Evolutionary conservation across 495 filamentous ascomycete species (phyloP).

Genomic region (Hyaloscypha variabilis): DNA sequence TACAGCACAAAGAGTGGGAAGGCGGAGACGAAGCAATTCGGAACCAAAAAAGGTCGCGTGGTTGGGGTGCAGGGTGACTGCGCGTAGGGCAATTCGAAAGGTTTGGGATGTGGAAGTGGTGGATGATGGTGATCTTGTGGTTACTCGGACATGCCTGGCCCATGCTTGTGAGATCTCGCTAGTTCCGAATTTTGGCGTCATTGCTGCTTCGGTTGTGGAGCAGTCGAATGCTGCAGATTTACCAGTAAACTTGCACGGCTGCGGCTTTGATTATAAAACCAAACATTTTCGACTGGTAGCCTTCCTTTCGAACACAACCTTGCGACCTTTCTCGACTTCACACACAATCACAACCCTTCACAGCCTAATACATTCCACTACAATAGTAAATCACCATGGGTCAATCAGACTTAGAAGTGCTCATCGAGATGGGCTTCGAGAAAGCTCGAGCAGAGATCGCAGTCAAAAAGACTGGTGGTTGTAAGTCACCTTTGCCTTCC

Average conservation of each 20-base stretch:
- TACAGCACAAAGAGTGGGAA: background rate
- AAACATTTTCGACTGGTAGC: background rate
- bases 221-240: background rate
- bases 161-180: background rate
- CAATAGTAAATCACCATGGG: background rate
- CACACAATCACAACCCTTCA: too few relatives aligned
- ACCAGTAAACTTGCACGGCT: background rate
- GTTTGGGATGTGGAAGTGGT: background rate
- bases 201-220: background rate
- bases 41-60: background rate
- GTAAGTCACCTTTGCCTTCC: conserved; percentile 50
- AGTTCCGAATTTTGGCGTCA: background rate
- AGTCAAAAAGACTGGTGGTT: conserved; percentile 71
- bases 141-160: too few relatives aligned
- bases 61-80: background rate
- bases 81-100: background rate
- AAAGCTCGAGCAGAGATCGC: conserved; percentile 78
- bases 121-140: too few relatives aligned
- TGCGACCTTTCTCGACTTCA: too few relatives aligned
- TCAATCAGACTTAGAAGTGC: conserved; percentile 65
- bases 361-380: background rate
- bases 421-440: conserved; percentile 96
- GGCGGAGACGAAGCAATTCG: background rate
- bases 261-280: background rate
- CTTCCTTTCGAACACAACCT: background rate